Evolutionary conservation across 352 stramenopile genomes (phyloP).

Genomic region (Phytophthora tentaculata): DNA sequence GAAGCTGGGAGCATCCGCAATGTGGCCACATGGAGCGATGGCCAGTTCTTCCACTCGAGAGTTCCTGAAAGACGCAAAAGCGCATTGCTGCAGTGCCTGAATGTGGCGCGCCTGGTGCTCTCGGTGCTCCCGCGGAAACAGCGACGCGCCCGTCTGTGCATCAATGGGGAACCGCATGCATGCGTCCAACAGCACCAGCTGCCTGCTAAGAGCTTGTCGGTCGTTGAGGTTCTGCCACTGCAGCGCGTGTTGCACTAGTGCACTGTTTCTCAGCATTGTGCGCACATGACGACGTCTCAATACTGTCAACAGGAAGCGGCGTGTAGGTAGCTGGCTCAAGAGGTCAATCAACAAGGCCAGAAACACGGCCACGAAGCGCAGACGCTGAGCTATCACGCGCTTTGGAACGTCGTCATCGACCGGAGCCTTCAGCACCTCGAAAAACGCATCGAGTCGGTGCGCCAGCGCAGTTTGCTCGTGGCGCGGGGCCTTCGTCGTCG

Average conservation of each 20-base stretch:
- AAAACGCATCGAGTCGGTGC: slow-evolving; percentile 54
- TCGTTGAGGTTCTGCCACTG: slow-evolving; percentile 47
- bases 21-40: slow-evolving; percentile 58
- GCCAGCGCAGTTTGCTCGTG: slow-evolving; percentile 44
- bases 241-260: slow-evolving; percentile 46
- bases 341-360: slow-evolving; percentile 88
- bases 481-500: slow-evolving; percentile 2
- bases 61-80: slow-evolving; percentile 54
- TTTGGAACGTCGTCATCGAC: slow-evolving; percentile 37
- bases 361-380: slow-evolving; percentile 67
- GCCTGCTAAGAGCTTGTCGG: slow-evolving; percentile 53
- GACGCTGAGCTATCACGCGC: slow-evolving; percentile 16
- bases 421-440: slow-evolving; percentile 36
- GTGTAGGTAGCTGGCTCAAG: slow-evolving; percentile 88
- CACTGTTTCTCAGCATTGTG: slow-evolving; percentile 44
- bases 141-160: slow-evolving; percentile 75
- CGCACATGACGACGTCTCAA: slow-evolving; percentile 72
- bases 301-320: slow-evolving; percentile 81
- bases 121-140: slow-evolving; percentile 57
- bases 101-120: slow-evolving; percentile 59
- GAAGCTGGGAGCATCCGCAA: slow-evolving; percentile 55
- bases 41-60: slow-evolving; percentile 63
- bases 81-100: slow-evolving; percentile 74
- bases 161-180: slow-evolving; percentile 86
- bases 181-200: slow-evolving; percentile 72